These are phyloP conservation scores for Furcasterigmium furcatum DNA, from an alignment of 2,329 filamentous ascomycete genomes.

Conservation along the genomic window DNA sequence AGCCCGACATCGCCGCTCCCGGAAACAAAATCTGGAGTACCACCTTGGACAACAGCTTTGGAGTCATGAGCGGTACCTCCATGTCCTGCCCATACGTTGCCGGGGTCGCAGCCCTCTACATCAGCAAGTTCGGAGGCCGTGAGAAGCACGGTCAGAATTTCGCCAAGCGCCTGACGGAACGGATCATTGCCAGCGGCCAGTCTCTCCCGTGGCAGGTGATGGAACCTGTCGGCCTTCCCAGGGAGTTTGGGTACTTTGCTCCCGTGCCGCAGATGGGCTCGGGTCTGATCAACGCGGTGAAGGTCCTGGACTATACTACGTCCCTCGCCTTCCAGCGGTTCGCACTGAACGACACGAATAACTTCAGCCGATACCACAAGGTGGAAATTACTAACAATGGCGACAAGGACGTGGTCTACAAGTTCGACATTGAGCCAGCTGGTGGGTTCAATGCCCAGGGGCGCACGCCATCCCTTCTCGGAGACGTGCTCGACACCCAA, in stretches of 20 bases:
- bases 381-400: constrained; percentile 31
- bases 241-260: constrained; percentile 16
- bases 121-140: constrained; percentile 28
- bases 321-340: constrained; percentile 33
- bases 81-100: constrained; percentile 46
- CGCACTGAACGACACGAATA: constrained; percentile 38
- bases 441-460: constrained; percentile 31
- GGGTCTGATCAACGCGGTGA: constrained; percentile 37
- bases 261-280: constrained; percentile 35
- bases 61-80: constrained; percentile 42
- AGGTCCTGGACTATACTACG: constrained; percentile 33
- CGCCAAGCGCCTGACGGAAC: constrained; percentile 21
- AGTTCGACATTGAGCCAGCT: constrained; percentile 19
- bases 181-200: constrained; percentile 28
- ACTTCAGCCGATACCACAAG: constrained; percentile 23
- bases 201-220: constrained; percentile 20
- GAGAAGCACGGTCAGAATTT: constrained; percentile 22
- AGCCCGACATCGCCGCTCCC: constrained; percentile 38
- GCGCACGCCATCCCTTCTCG: constrained; percentile 5
- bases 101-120: constrained; percentile 36
- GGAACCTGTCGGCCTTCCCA: constrained; percentile 14
- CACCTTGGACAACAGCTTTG: constrained; percentile 29
- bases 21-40: constrained; percentile 42
- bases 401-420: constrained; percentile 27
- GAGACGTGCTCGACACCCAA: constrained; percentile 6